phyloP scores from a whole-genome alignment of 345 rosid species.

The Lepidium sativum region DNA sequence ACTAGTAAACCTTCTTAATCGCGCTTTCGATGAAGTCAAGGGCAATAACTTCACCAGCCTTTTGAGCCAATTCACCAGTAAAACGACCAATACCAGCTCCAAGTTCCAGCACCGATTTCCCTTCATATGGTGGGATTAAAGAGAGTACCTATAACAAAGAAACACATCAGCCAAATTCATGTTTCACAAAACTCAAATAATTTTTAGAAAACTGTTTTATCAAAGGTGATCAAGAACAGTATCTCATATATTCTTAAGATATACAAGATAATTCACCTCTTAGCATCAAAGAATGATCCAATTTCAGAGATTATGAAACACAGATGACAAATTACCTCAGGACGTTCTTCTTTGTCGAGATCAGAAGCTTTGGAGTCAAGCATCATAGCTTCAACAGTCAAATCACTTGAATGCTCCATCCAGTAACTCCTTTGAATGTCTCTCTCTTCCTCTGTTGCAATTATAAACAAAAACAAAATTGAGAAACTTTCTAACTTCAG shows the following conservation, averaged over 20 bases:
- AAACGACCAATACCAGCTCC: conserved; percentile 97
- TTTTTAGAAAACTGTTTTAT: not conserved
- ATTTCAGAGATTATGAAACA: not conserved
- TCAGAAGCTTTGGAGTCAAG: conserved; percentile 76
- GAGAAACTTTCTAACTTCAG: conserved; percentile 1
- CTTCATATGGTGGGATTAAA: conserved; percentile 70
- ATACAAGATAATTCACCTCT: not conserved
- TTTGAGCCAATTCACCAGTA: conserved; percentile 79
- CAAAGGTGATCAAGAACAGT: conserved; percentile 1
- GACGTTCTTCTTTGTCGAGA: conserved; percentile 87
- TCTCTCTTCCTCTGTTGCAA: conserved; percentile 21
- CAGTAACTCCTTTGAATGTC: conserved; percentile 60
- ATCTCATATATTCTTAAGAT: not conserved
- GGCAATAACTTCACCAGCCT: conserved; percentile 71
- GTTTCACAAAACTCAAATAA: not conserved
- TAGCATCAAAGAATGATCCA: not conserved
- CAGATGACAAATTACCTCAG: conserved; percentile 38
- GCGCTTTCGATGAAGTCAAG: conserved; percentile 75
- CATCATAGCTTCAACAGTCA: conserved; percentile 82
- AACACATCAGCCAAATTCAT: not conserved
- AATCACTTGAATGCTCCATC: conserved; percentile 58
- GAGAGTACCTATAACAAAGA: conserved; percentile 52
- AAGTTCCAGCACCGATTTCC: conserved; percentile 71
- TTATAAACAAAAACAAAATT: conserved; percentile 12
- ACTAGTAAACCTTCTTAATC: conserved; percentile 61